A percentile compares a stretch with the other conserved stretches of the same genome.
These are phyloP conservation scores for Betula pendula DNA, from an alignment of 306 rosid species.

Conservation along the genomic window DNA sequence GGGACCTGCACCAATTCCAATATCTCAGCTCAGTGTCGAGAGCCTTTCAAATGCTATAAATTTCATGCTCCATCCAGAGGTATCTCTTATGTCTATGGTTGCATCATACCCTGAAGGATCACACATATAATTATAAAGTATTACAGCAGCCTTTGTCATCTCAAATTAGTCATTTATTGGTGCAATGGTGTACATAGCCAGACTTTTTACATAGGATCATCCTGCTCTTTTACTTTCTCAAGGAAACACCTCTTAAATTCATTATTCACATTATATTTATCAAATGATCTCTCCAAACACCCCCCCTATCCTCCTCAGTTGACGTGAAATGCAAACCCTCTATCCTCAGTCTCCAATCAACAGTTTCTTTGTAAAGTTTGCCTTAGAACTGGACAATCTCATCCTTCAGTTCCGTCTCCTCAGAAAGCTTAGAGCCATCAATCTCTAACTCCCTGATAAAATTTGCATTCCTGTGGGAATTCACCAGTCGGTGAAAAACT, in stretches of 20 bases:
- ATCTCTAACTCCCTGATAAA: too few species aligned
- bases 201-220: neutral
- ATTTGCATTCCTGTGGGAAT: too few species aligned
- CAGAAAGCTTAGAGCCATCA: too few species aligned
- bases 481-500: too few species aligned
- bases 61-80: slow-evolving; percentile 97
- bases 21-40: slow-evolving; percentile 61
- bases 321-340: too few species aligned
- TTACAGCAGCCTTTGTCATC: neutral
- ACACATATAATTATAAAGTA: neutral
- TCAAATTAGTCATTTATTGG: neutral
- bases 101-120: neutral
- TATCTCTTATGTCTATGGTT: slow-evolving; percentile 29
- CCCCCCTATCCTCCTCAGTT: neutral
- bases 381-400: too few species aligned
- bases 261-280: neutral
- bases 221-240: neutral
- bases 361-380: too few species aligned
- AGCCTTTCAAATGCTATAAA: slow-evolving; percentile 69
- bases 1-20: slow-evolving; percentile 86
- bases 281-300: neutral
- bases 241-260: neutral
- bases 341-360: too few species aligned
- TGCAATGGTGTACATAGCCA: neutral
- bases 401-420: too few species aligned